Conservation (phyloP, 345 rosid species). For the Sisymbrium irio region DNA sequence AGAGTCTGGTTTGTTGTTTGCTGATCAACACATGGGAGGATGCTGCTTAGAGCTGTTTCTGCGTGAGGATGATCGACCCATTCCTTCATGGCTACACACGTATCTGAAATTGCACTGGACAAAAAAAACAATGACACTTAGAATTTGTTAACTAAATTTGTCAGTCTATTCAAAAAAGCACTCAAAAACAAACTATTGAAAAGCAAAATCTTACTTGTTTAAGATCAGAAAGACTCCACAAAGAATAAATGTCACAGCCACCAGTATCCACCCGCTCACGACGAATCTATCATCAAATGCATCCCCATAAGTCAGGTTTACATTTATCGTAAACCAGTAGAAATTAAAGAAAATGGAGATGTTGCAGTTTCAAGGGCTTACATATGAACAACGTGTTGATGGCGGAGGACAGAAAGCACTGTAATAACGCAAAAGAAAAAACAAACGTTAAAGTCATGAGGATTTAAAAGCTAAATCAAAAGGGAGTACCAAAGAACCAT, state of each 20-base stretch:
- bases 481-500: neutral
- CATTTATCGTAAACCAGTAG: neutral
- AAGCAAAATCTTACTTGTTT: conserved; percentile 61
- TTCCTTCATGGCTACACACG: conserved; percentile 89
- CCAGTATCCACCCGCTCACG: conserved; percentile 86
- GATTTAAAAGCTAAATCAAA: conserved; percentile 20
- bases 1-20: conserved; percentile 84
- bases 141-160: neutral
- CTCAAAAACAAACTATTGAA: conserved; percentile 1
- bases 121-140: neutral
- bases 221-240: conserved; percentile 80
- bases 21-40: conserved; percentile 94
- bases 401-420: conserved; percentile 72
- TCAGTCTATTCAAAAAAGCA: neutral
- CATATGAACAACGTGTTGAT: conserved; percentile 74
- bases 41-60: conserved; percentile 82
- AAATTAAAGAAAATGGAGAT: conserved; percentile 3
- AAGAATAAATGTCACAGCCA: conserved; percentile 78
- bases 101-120: conserved; percentile 75
- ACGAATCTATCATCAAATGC: conserved; percentile 55
- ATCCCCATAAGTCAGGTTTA: conserved; percentile 10
- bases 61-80: conserved; percentile 93
- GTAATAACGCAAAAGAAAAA: conserved; percentile 34
- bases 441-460: neutral
- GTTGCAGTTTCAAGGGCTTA: conserved; percentile 38